Evolutionary conservation across 108 stramenopile species (phyloP).

Genomic region (Schizochytrium sp.): DNA sequence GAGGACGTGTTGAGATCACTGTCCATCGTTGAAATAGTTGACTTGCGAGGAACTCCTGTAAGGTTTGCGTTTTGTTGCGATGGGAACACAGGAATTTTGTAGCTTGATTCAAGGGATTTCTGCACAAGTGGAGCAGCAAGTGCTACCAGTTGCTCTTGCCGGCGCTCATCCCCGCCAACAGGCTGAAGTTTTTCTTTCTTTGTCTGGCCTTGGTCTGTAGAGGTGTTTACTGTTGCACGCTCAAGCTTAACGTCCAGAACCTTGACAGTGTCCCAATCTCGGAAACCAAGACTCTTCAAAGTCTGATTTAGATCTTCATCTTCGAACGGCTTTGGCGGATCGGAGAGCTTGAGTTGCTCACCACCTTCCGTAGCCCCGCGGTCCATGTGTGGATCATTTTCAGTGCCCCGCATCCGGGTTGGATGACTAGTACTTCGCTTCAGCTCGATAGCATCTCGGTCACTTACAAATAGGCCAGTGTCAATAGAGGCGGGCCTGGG

Average conservation of each 20-base stretch:
- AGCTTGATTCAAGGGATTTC: slow-evolving; percentile 1
- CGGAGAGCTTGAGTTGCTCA: not conserved
- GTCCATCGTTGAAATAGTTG: too few species aligned
- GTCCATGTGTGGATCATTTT: not conserved
- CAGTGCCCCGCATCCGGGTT: not conserved
- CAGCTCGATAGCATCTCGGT: too few species aligned
- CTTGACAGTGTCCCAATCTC: slow-evolving; percentile 49
- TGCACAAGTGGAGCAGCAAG: slow-evolving; percentile 11
- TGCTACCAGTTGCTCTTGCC: not conserved
- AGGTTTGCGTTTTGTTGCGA: too few species aligned
- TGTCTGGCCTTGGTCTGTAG: not conserved
- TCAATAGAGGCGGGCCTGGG: too few species aligned
- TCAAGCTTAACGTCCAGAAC: slow-evolving; percentile 59
- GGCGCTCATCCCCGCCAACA: slow-evolving; percentile 7
- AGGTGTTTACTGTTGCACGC: not conserved
- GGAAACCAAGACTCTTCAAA: not conserved
- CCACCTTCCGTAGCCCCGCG: not conserved
- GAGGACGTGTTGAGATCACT: not conserved
- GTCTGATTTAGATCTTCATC: not conserved
- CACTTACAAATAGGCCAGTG: too few species aligned
- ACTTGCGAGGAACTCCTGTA: too few species aligned
- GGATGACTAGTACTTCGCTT: too few species aligned
- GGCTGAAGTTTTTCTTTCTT: not conserved
- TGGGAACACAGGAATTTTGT: not conserved
- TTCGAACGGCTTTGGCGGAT: not conserved